A percentile compares a stretch with the other conserved stretches of the same genome.
Conservation (phyloP, 202 grass and related monocot species). For the Eragrostis tef region DNA sequence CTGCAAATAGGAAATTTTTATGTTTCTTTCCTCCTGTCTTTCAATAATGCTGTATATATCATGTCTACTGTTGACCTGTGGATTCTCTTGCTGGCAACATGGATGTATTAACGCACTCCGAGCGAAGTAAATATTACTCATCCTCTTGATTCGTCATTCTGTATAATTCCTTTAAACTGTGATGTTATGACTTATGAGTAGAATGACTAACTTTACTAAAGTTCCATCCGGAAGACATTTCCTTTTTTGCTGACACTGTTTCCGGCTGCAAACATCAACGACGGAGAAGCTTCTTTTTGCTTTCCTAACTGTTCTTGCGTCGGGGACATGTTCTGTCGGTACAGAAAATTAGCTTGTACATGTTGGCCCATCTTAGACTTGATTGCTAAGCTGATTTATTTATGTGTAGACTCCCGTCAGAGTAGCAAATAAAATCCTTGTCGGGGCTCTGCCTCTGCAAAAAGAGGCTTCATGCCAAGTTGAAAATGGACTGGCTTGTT, state of each 20-base stretch:
- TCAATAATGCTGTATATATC: conserved; percentile 22
- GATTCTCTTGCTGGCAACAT: background rate
- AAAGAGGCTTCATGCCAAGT: too few relatives aligned
- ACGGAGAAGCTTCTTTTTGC: conserved; percentile 4
- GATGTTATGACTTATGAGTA: background rate
- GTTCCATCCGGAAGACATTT: background rate
- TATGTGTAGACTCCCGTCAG: conserved; percentile 13
- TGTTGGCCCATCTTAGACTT: background rate
- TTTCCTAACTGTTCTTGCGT: background rate
- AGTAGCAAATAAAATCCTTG: background rate
- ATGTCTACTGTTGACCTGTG: background rate
- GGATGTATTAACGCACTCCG: background rate
- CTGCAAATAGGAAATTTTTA: conserved; percentile 18
- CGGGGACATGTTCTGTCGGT: conserved; percentile 25
- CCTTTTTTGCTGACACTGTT: background rate
- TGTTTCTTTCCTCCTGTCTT: conserved; percentile 4
- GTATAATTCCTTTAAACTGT: background rate
- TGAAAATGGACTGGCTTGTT: background rate
- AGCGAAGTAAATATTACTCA: background rate
- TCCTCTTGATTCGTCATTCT: background rate
- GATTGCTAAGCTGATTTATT: conserved; percentile 14
- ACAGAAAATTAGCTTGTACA: conserved; percentile 10
- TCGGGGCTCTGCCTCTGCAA: conserved; percentile 6
- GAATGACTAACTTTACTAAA: background rate
- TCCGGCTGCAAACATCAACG: background rate